Conservation (phyloP, 257 asterid species). For the Solanum neorickii region DNA sequence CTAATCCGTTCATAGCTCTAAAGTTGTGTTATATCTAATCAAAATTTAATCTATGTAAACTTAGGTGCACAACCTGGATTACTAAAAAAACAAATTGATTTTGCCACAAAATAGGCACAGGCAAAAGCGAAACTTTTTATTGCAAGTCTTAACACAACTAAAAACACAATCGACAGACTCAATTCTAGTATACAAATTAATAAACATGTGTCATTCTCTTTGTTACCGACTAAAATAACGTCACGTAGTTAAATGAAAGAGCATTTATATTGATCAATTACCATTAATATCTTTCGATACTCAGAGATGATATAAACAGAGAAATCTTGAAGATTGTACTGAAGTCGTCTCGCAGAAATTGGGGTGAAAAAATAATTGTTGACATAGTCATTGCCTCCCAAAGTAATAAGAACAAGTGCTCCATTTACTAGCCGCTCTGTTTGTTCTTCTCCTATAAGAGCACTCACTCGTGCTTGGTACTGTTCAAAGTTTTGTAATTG, state of each 20-base stretch:
- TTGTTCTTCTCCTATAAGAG: constrained; percentile 34
- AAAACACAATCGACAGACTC: neutral
- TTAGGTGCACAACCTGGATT: neutral
- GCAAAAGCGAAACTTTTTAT: neutral
- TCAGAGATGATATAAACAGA: constrained; percentile 40
- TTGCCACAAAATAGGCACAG: neutral
- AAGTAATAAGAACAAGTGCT: constrained; percentile 53
- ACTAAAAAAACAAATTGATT: neutral
- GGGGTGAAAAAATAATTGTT: constrained; percentile 69
- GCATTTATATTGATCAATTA: neutral
- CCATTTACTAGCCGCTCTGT: constrained; percentile 31
- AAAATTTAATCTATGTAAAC: neutral
- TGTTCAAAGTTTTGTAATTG: constrained; percentile 30
- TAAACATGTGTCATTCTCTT: neutral
- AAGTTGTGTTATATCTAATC: too few relatives aligned
- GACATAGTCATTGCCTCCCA: constrained; percentile 79
- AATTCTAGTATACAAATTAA: neutral
- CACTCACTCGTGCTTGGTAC: constrained; percentile 38
- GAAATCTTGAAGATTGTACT: constrained; percentile 32
- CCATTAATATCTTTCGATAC: constrained; percentile 48
- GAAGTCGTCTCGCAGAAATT: constrained; percentile 31
- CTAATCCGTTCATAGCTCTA: neutral
- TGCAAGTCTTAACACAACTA: neutral
- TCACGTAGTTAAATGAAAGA: too few relatives aligned
- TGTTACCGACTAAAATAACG: too few relatives aligned